These are phyloP conservation scores for Crithidia fasciculata DNA, from an alignment of 208 protist species.

Conservation along the genomic window DNA sequence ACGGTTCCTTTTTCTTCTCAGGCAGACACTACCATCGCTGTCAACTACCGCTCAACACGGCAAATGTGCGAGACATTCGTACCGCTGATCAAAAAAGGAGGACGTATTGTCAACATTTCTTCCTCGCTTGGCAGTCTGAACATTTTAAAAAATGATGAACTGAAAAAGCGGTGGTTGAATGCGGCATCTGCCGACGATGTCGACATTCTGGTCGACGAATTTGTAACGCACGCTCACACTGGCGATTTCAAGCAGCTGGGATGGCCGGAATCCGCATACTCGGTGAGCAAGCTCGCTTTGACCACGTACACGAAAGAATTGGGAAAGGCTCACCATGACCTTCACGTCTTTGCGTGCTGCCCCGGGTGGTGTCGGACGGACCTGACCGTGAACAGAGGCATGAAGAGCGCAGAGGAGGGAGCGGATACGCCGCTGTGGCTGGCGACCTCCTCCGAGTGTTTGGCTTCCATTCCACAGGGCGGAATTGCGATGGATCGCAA, in stretches of 20 bases:
- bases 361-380: conserved; percentile 42
- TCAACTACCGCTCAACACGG: conserved; percentile 41
- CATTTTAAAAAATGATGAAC: conserved; percentile 16
- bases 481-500: conserved; percentile 27
- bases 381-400: conserved; percentile 24
- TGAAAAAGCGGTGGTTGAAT: conserved; percentile 24
- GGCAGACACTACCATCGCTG: conserved; percentile 24
- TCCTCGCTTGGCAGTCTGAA: conserved; percentile 23
- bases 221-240: conserved; percentile 25
- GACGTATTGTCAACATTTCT: conserved; percentile 44
- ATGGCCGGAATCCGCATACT: conserved; percentile 43
- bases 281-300: conserved; percentile 48
- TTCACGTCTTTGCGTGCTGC: conserved; percentile 47
- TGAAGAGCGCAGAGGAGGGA: conserved; percentile 33
- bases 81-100: conserved; percentile 34
- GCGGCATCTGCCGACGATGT: conserved; percentile 27
- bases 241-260: conserved; percentile 30
- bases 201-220: conserved; percentile 33
- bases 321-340: conserved; percentile 8
- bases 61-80: conserved; percentile 34
- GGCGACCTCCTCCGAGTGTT: conserved; percentile 18
- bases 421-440: conserved; percentile 45
- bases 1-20: conserved; percentile 38
- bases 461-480: conserved; percentile 23
- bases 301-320: conserved; percentile 36